phyloP scores from a whole-genome alignment of 176 grass and related monocot species.

The Avena sativa region DNA sequence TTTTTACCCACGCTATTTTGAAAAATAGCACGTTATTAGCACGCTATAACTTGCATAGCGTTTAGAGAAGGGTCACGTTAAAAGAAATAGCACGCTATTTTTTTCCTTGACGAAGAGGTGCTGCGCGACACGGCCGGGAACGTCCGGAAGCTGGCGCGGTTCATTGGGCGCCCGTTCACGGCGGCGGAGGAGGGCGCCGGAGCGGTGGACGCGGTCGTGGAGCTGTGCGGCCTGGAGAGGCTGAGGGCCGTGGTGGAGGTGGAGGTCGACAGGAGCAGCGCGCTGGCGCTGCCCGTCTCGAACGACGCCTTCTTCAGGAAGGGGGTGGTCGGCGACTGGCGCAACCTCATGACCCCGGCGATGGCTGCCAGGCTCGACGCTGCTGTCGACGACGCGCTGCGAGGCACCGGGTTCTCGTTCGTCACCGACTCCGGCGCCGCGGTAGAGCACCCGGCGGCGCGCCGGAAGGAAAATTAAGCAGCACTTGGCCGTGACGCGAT shows the following conservation, averaged over 20 bases:
- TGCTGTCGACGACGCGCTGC: not conserved
- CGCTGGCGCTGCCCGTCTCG: not conserved
- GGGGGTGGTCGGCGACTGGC: not conserved
- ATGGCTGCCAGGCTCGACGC: not conserved
- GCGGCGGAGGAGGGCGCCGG: not conserved
- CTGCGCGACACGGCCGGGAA: not conserved
- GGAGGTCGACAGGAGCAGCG: not conserved
- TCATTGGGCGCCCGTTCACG: not conserved
- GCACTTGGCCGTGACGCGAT: too few relatives aligned
- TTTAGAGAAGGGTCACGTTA: too few relatives aligned
- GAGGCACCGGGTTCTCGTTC: not conserved
- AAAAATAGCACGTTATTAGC: too few relatives aligned
- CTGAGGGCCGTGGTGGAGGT: not conserved
- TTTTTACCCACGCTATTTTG: too few relatives aligned
- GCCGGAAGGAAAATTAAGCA: too few relatives aligned
- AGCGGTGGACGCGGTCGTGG: not conserved
- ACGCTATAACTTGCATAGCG: too few relatives aligned
- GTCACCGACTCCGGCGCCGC: too few relatives aligned
- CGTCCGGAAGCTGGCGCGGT: not conserved
- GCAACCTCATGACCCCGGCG: not conserved
- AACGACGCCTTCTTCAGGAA: not conserved
- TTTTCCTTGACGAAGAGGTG: too few relatives aligned
- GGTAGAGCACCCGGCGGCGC: too few relatives aligned
- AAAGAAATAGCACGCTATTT: too few relatives aligned
- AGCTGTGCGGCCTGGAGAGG: not conserved